These are phyloP conservation scores for Globisporangium emineosum DNA, from an alignment of 352 stramenopile genomes.

Conservation along the genomic window DNA sequence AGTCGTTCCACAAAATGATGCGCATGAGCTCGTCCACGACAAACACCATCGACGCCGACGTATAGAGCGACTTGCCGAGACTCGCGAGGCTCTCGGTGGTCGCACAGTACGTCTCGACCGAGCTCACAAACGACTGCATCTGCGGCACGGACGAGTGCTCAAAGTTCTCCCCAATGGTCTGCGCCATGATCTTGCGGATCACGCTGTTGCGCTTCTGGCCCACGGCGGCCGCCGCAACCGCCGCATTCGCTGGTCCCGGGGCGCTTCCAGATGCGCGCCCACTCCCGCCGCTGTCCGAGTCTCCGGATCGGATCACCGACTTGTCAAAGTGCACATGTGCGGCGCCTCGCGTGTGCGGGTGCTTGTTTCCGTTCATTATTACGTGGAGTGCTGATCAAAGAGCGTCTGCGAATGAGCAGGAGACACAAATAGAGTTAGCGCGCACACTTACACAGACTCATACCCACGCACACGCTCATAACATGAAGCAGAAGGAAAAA, in stretches of 20 bases:
- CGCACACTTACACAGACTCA: not conserved
- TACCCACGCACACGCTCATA: not conserved
- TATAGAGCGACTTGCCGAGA: slow-evolving; percentile 83
- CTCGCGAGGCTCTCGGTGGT: slow-evolving; percentile 75
- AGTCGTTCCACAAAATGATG: slow-evolving; percentile 86
- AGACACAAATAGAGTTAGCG: not conserved
- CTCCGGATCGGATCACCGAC: slow-evolving; percentile 37
- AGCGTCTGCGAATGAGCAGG: not conserved
- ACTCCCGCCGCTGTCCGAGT: slow-evolving; percentile 47
- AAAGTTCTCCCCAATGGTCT: slow-evolving; percentile 74
- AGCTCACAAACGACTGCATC: slow-evolving; percentile 70
- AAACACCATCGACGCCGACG: slow-evolving; percentile 70
- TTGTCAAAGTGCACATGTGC: slow-evolving; percentile 68
- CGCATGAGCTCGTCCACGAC: slow-evolving; percentile 83
- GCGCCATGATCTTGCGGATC: slow-evolving; percentile 71
- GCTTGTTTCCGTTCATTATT: slow-evolving; percentile 45
- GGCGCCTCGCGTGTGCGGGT: slow-evolving; percentile 16
- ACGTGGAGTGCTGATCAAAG: not conserved
- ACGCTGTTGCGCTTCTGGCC: slow-evolving; percentile 35
- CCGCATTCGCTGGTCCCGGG: slow-evolving; percentile 2
- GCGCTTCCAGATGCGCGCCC: slow-evolving; percentile 27
- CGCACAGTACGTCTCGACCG: slow-evolving; percentile 73
- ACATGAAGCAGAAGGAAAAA: not conserved
- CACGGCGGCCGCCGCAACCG: not conserved
- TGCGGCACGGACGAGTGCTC: slow-evolving; percentile 65